Evolutionary conservation across 805 yeast species (phyloP), one percentile per base, ranked within the genome.

Genomic region (Candida easanensis): DNA sequence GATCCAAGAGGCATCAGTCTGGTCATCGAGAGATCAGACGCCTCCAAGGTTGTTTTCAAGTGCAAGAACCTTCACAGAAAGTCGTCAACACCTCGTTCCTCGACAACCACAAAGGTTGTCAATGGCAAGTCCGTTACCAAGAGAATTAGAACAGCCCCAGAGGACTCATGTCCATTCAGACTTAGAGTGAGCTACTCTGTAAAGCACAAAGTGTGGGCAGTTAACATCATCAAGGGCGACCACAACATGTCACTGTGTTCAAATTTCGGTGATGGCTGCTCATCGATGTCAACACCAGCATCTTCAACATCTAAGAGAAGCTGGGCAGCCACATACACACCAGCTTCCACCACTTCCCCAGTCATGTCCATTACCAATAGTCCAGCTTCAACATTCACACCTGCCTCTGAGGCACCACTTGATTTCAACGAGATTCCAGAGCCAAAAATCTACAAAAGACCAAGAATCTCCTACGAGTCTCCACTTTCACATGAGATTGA

Each of bases 11-110:
- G 61, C 3, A 51, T 57, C 18, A 41, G 36, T 16, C 39, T 58
- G 32, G 66, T 62, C 6, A 60, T 63, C 46, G 66, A 61, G 40
- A 52, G 66, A 48, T 58, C 63, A 1, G 66, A 62, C 39, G 48
- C 56, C 3, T 48, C 61, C 15, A 61, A 62, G 42, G 58, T 61
- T 16, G 63, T 63, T 9, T 62, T 63, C 53, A 60, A 62, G 40
- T 62, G 66, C 45, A 61, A 61, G 49, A 57, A 50, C 37, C 32
- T 57, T n/a, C 57, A 54, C 41, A 56, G 57, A 49, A 57, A 52
- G 42, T 33, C 55, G 4, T 35, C 50, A 2, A 38, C 50, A 2
- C 47, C 56, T 27, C 52, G 50, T 34, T 7, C 42, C n/a, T 23
- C 46, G 17, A 39, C 43, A 9, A 33, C 47, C 6, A 34, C 48